Evolutionary conservation across 768 basidiomycete species (phyloP).

Genomic region (Suillus placidus): DNA sequence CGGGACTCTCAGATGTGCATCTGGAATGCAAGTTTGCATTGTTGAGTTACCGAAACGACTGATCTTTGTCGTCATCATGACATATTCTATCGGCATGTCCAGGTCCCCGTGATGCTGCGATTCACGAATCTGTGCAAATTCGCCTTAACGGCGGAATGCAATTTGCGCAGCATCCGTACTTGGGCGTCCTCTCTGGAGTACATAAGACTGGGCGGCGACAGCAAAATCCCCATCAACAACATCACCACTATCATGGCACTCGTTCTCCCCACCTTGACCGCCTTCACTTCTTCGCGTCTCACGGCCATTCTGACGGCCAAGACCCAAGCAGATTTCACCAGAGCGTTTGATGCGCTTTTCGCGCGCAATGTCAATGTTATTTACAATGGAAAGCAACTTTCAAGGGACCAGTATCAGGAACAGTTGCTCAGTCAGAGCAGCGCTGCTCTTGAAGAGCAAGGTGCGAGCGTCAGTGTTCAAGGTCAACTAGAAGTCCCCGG

Average conservation of each 20-base stretch:
- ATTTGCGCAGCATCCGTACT: background rate
- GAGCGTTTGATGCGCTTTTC: slow-evolving; percentile 45
- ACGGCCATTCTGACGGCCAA: slow-evolving; percentile 42
- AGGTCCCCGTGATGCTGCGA: slow-evolving; percentile 1
- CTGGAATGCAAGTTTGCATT: background rate
- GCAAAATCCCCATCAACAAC: background rate
- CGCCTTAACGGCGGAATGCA: background rate
- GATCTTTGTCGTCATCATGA: background rate
- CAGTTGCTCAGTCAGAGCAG: slow-evolving; percentile 36
- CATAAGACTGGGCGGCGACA: background rate
- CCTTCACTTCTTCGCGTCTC: slow-evolving; percentile 45
- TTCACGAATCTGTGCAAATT: background rate
- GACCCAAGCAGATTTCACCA: slow-evolving; percentile 35
- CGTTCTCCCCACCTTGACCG: slow-evolving; percentile 44
- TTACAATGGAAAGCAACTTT: slow-evolving; percentile 43
- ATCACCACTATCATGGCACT: slow-evolving; percentile 25
- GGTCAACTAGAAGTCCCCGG: slow-evolving; percentile 32
- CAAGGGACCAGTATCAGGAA: slow-evolving; percentile 44
- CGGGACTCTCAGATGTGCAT: background rate
- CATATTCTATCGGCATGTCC: background rate
- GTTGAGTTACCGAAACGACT: background rate
- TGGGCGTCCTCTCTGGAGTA: background rate
- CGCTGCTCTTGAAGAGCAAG: slow-evolving; percentile 18
- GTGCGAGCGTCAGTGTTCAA: slow-evolving; percentile 26
- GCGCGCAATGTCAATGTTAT: slow-evolving; percentile 37